These are phyloP conservation scores for Pisolithus sp. DNA, from an alignment of 768 basidiomycete species.

Conservation along the genomic window DNA sequence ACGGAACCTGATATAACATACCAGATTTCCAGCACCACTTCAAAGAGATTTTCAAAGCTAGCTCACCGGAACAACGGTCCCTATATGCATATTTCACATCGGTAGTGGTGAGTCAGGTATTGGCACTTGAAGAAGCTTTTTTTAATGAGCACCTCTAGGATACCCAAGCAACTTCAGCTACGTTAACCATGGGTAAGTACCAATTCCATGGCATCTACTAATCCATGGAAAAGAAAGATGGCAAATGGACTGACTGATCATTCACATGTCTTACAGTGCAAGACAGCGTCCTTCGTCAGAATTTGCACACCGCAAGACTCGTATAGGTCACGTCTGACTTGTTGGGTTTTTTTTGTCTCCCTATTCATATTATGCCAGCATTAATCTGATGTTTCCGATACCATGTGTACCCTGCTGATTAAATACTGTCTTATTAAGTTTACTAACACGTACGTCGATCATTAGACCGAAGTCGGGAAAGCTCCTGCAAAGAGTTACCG, in stretches of 20 bases:
- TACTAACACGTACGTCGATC: too few species aligned
- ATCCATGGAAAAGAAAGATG: too few species aligned
- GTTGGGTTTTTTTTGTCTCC: neutral
- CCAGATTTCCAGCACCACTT: constrained; percentile 78
- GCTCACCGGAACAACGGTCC: constrained; percentile 52
- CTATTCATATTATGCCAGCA: too few species aligned
- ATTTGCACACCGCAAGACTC: constrained; percentile 63
- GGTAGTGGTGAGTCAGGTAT: constrained; percentile 53
- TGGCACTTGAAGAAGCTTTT: neutral
- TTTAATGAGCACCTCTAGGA: constrained; percentile 41
- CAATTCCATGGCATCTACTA: neutral
- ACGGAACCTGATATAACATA: neutral
- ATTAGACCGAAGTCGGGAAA: too few species aligned
- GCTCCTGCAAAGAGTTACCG: too few species aligned
- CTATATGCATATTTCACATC: constrained; percentile 62
- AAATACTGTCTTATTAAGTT: too few species aligned
- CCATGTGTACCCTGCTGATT: too few species aligned
- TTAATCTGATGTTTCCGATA: too few species aligned
- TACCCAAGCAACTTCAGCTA: constrained; percentile 66
- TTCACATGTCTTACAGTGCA: constrained; percentile 38
- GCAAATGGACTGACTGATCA: too few species aligned
- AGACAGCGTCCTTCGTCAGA: constrained; percentile 65
- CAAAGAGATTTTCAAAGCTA: constrained; percentile 59
- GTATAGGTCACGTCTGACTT: constrained; percentile 34
- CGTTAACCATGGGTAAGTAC: constrained; percentile 56